Base-by-base conservation (phyloP, 2,329 filamentous ascomycete genomes). In the Phoma sp. region DNA sequence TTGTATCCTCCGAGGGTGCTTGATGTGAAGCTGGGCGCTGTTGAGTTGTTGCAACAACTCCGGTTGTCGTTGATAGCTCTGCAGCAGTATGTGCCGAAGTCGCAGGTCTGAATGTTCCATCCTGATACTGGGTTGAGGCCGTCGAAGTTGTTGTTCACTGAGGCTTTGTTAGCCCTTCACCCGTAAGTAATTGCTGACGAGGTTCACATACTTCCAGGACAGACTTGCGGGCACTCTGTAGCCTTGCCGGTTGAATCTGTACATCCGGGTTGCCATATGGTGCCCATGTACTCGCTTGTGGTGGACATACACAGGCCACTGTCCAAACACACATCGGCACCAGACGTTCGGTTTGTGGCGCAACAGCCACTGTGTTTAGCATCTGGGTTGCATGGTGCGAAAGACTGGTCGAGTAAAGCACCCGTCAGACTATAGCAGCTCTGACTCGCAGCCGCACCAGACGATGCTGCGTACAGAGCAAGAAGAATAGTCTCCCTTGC, bases 281-380 rank as follows among this genome's bases (percentile, higher is more conserved):
- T 68, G 13, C 71, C 71, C 49, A 72, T 60, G 25, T 57, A 66
- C 43, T 62, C 55, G 13, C 57, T 56, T 25, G 49, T 60, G 7
- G 71, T 72, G 18, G 66, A 66, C 70, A 73, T 70, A 46, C 71
- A 74, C 18, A 73, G 44, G 9, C 70, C 71, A 37, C 61, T 74
- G 42, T 67, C 65, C 33, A 74, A 55, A 36, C 71, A 73, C 9
- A 74, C 55, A 38, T 74, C 71, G 29, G 52, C 49, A 24, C 65
- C 64, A n/a, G 57, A 32, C 6, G 63, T 35, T 14, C 57, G 52
- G 25, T 67, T 62, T 33, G 61, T 67, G 14, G 71, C 69, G 56
- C 71, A 74, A 55, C 70, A 74, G 25, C 67, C 70, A 46, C 68
- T 71, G 41, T 72, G 68, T 36, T 64, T 62, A 13, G 68, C 61